phyloP scores from a whole-genome alignment of 495 filamentous ascomycete genomes.

The Annulohypoxylon maeteangense region DNA sequence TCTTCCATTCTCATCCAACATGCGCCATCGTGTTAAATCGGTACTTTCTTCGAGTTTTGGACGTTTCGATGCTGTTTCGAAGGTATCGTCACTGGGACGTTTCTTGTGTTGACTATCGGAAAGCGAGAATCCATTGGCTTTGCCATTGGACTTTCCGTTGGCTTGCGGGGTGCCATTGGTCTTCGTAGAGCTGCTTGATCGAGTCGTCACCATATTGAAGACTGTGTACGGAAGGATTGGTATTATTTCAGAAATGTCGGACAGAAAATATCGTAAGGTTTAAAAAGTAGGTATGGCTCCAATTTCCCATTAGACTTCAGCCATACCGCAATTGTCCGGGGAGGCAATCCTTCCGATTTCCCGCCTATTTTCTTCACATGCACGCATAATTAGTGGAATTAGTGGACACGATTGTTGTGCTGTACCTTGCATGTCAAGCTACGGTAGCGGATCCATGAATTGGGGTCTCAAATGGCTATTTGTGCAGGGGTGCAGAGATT shows the following conservation, averaged over 20 bases:
- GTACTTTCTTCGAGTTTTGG: conserved; percentile 64
- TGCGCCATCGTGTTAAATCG: conserved; percentile 83
- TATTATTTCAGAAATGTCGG: neutral
- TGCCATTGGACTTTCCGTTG: conserved; percentile 8
- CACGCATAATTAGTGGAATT: conserved; percentile 5
- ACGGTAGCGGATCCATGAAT: neutral
- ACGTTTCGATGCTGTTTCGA: conserved; percentile 46
- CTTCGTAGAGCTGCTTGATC: conserved; percentile 22
- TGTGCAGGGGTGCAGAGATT: neutral
- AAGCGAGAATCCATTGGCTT: neutral
- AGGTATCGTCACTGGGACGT: conserved; percentile 40
- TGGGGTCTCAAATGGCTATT: neutral
- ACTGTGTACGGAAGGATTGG: neutral
- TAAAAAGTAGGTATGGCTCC: neutral
- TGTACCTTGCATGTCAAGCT: neutral
- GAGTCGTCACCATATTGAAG: conserved; percentile 39
- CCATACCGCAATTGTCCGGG: neutral
- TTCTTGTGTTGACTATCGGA: conserved; percentile 47
- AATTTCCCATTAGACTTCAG: conserved; percentile 3
- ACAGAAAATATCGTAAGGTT: neutral
- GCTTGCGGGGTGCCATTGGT: conserved; percentile 24
- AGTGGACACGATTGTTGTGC: neutral
- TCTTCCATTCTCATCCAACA: conserved; percentile 81
- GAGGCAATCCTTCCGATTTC: neutral
- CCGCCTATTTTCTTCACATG: conserved; percentile 2